phyloP scores from a whole-genome alignment of 2,329 filamentous ascomycete species.

The Penicillium sp. region DNA sequence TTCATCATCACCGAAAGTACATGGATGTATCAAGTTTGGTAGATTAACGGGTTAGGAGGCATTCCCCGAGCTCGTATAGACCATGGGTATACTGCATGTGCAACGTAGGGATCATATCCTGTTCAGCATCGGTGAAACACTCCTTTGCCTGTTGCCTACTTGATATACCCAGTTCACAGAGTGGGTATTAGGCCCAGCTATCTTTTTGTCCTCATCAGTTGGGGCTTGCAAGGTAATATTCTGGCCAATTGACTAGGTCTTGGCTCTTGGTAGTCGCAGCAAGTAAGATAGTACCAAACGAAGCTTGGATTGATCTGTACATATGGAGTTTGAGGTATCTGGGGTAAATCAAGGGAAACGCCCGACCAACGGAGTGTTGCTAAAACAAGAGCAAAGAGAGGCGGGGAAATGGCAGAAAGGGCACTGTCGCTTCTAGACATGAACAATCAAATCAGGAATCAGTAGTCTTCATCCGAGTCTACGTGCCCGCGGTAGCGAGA shows the following conservation, averaged over 20 bases:
- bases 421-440: not conserved
- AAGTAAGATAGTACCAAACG: not conserved
- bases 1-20: not conserved
- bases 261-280: not conserved
- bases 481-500: constrained; percentile 23
- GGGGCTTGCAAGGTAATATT: not conserved
- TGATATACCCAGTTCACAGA: not conserved
- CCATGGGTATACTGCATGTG: not conserved
- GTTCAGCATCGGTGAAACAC: not conserved
- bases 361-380: not conserved
- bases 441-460: not conserved
- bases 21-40: not conserved
- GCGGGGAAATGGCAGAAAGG: not conserved
- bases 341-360: not conserved
- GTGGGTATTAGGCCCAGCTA: not conserved
- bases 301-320: not conserved
- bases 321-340: not conserved
- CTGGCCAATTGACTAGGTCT: not conserved
- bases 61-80: not conserved
- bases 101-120: not conserved
- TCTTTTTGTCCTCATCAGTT: not conserved
- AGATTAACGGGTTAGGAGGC: not conserved
- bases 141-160: not conserved
- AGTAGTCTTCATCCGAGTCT: constrained; percentile 31
- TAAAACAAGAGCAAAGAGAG: not conserved